Evolutionary conservation across 2,329 filamentous ascomycete species (phyloP), one percentile per base, ranked within the genome.

Genomic region (Stachybotrys chartarum): DNA sequence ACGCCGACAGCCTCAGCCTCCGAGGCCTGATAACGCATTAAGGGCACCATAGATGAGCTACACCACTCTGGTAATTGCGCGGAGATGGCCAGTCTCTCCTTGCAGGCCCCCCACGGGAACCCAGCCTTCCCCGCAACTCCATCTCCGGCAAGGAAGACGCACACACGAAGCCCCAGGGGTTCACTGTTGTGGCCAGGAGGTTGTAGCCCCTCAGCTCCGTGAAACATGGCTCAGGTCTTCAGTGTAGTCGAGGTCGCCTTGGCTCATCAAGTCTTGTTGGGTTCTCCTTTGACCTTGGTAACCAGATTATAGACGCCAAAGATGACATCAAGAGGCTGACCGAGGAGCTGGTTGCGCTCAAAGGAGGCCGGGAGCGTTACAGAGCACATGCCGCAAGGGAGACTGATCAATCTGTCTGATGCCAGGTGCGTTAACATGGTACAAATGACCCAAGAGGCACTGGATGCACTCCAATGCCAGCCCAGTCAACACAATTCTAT

Each of bases 341-440:
- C 5, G 60, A 64, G 24, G 61, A 64, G 57, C 63, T 64, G 12
- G 59, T 64, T 16, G 61, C 61, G 11, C 59, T 65, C 42, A 62
- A 61, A 42, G 63, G 60, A 1, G 60, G 59, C 7, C 54, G 64
- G 16, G 63, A 64, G 30, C 57, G 63, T 32, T 56, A 63, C 32
- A 44, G 60, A 48, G 18, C 56, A 6, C 59, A 59, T 7, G 30
- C 44, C 10, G 14, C 32, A 24, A 49, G 16, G 16, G 31, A 52
- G 2, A 50, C 50, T 3, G 57, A 57, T 4, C 42, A 53, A 8
- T 5, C 44, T 5, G 30, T 54, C 32, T 44, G 50, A 7, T 17
- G 31, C 7, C 55, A 59, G 24, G 55, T 55, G 10, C 24, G 51
- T 8, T 30, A 35, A 31, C 24, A 61, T 61, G 58, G 59, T 65